phyloP scores from a whole-genome alignment of 1,284 basidiomycete genomes.

The Nidula niveotomentosa region DNA sequence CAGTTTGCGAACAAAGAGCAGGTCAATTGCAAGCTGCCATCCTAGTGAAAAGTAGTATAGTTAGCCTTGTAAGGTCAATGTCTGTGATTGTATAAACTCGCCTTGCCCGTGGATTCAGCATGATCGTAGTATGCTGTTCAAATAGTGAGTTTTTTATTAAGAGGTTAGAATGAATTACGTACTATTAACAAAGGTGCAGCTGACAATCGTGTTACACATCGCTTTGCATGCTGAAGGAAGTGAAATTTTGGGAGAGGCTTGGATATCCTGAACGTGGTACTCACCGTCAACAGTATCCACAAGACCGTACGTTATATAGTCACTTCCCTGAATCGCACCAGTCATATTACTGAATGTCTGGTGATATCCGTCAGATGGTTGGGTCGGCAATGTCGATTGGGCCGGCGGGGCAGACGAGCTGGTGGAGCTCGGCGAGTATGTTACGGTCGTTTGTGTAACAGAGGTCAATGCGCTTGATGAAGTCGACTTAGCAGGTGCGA shows the following conservation, averaged over 20 bases:
- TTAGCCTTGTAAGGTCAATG: not conserved
- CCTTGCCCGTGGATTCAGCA: conserved; percentile 36
- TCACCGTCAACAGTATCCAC: conserved; percentile 41
- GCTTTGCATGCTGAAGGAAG: conserved; percentile 33
- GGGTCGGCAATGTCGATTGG: conserved; percentile 16
- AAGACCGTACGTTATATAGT: conserved; percentile 41
- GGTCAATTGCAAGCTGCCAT: conserved; percentile 37
- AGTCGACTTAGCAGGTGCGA: too few relatives aligned
- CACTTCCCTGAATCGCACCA: conserved; percentile 39
- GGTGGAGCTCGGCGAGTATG: too few relatives aligned
- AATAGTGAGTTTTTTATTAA: conserved; percentile 3
- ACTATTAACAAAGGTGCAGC: conserved; percentile 45
- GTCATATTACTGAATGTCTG: conserved; percentile 36
- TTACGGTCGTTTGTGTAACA: too few relatives aligned
- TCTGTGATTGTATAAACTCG: conserved; percentile 1
- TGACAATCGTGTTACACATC: conserved; percentile 39
- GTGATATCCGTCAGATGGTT: conserved; percentile 29
- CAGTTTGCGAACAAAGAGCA: conserved; percentile 38
- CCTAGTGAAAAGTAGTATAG: conserved; percentile 13
- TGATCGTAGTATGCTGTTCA: conserved; percentile 36
- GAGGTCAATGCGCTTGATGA: too few relatives aligned
- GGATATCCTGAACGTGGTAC: conserved; percentile 3
- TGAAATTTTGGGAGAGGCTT: not conserved
- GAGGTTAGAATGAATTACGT: conserved; percentile 10
- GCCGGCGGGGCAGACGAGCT: not conserved